Base-by-base conservation (phyloP, 129 eudicot species). In the Centrapalus pauciflorus region DNA sequence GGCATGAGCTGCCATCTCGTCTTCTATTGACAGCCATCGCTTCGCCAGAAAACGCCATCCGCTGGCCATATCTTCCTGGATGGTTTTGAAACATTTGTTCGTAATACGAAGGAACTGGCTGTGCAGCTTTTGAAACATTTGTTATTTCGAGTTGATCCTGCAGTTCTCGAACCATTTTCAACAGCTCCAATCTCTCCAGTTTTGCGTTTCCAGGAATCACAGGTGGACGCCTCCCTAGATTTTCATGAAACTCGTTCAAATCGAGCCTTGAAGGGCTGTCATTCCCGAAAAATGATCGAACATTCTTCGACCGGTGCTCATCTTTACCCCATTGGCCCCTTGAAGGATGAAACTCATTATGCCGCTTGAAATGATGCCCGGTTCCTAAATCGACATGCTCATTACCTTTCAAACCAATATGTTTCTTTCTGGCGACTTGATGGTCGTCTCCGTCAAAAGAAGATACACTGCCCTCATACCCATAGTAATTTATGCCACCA, bases 21-120 rank as follows among this genome's bases (percentile, higher is more conserved):
- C 66, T 65, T 69, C 86, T 69, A 37, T 58, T 58, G 28, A 57
- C 79, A 12, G 67, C 55, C 10, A 61, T 41, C 11, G 87, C 55
- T 26, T 87, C 96, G 4, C 90, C 97, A 11, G 97, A 87, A 63
- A 78, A 87, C 29, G 83, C 86, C 80, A 57, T 68, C 58, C 88
- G 75, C 23, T 25, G 82, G 54, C 60, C 62, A 27, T 40, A 76
- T 72, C 79, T 71, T 12, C 38, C 56, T 7, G 79, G 54, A 76
- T 75, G 55, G 52, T 52, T 23, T 34, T n/a, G n/a, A n/a, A 50
- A 37, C 65, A 58, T 79, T 0, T 74, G 72, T 61, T 77, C 55
- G 17, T 72, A 69, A 64, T 69, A 51, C 23, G 67, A 41, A 38
- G 78, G 70, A 66, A 79, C 14, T 35, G 33, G 73, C 25, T 70